Percentiles rank a stretch among this genome's conserved stretches.
Evolutionary conservation across 495 filamentous ascomycete genomes (phyloP).

Genomic region (Opeltia flavorubescens): DNA sequence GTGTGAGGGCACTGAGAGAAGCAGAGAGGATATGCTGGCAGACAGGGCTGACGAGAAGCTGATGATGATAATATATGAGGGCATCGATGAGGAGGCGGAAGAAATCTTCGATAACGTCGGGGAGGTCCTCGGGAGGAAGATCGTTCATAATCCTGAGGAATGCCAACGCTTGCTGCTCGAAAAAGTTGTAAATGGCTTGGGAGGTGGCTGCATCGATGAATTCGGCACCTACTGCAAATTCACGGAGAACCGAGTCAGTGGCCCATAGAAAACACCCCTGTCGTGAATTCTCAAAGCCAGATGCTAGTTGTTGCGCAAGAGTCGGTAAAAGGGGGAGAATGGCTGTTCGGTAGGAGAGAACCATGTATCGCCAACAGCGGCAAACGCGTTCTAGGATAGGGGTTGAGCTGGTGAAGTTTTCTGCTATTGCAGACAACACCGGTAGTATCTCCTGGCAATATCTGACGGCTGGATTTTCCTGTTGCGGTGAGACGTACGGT

Average conservation of each 20-base stretch:
- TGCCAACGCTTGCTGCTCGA: slow-evolving; percentile 75
- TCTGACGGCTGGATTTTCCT: slow-evolving; percentile 81
- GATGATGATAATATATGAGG: slow-evolving; percentile 77
- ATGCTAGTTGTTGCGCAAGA: slow-evolving; percentile 74
- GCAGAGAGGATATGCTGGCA: slow-evolving; percentile 76
- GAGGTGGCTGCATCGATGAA: slow-evolving; percentile 71
- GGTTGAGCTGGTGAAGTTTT: slow-evolving; percentile 67
- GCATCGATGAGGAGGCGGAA: slow-evolving; percentile 86
- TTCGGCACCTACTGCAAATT: slow-evolving; percentile 82
- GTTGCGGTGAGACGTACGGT: slow-evolving; percentile 56
- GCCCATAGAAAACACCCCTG: slow-evolving; percentile 98
- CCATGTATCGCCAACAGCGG: slow-evolving; percentile 89
- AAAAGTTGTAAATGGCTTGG: slow-evolving; percentile 83
- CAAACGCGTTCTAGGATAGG: slow-evolving; percentile 90
- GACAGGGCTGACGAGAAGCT: slow-evolving; percentile 61
- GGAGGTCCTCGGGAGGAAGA: slow-evolving; percentile 69
- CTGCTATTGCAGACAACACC: slow-evolving; percentile 65
- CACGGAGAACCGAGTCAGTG: slow-evolving; percentile 82
- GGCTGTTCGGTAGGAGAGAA: slow-evolving; percentile 83
- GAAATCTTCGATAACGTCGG: slow-evolving; percentile 97
- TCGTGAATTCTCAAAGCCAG: slow-evolving; percentile 68
- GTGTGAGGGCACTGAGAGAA: slow-evolving; percentile 64
- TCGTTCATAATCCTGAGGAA: slow-evolving; percentile 85
- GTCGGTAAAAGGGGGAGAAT: slow-evolving; percentile 72
- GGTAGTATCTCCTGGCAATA: slow-evolving; percentile 92